Conservation (phyloP, 2,329 filamentous ascomycete species). For the Fusarium robinianum region DNA sequence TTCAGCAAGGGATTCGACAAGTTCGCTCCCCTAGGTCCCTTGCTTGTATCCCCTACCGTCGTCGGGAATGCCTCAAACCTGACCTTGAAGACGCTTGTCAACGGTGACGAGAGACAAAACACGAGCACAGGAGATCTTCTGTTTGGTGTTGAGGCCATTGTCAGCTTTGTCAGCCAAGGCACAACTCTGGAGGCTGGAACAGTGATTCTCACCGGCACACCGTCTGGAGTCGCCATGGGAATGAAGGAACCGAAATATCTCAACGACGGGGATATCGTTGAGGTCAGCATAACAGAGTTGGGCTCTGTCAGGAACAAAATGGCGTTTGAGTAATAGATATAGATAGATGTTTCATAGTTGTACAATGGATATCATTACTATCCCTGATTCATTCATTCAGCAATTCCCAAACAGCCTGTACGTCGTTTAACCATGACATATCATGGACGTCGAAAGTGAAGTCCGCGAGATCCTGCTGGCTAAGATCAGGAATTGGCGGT, state of each 20-base stretch:
- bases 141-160: conserved; percentile 52
- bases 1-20: conserved; percentile 61
- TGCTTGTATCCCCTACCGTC: conserved; percentile 42
- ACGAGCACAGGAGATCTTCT: conserved; percentile 54
- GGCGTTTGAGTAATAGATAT: conserved; percentile 36
- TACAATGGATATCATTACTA: not conserved
- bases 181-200: conserved; percentile 57
- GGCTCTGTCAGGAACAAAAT: conserved; percentile 46
- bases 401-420: conserved; percentile 40
- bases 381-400: conserved; percentile 27
- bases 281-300: conserved; percentile 47
- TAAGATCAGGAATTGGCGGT: conserved; percentile 27
- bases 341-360: not conserved
- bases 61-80: conserved; percentile 39
- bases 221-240: conserved; percentile 53
- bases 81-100: conserved; percentile 48
- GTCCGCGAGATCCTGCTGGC: conserved; percentile 32
- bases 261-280: conserved; percentile 49
- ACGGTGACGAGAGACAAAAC: conserved; percentile 55
- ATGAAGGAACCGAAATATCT: conserved; percentile 50
- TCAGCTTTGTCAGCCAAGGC: conserved; percentile 52
- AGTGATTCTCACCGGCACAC: conserved; percentile 55
- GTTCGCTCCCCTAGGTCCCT: conserved; percentile 58
- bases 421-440: conserved; percentile 42
- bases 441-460: conserved; percentile 41